Evolutionary conservation across 495 filamentous ascomycete species (phyloP).

Genomic region (Parmelia sp.): DNA sequence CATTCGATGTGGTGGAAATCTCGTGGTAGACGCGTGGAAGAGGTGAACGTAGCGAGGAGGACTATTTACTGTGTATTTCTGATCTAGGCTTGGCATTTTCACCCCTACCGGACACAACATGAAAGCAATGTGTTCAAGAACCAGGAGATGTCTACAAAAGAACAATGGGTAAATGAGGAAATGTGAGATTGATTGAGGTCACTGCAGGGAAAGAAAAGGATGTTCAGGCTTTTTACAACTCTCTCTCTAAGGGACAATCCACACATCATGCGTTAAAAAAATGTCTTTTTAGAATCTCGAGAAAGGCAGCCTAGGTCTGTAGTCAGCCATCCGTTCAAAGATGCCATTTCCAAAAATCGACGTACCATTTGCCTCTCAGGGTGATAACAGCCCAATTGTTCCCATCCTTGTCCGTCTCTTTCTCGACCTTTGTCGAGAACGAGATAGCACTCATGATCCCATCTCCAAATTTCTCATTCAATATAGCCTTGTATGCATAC

Average conservation of each 20-base stretch:
- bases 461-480: constrained; percentile 99
- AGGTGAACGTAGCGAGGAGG: not conserved
- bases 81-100: not conserved
- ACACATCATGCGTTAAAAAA: too few relatives aligned
- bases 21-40: not conserved
- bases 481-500: constrained; percentile 88
- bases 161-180: not conserved
- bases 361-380: constrained; percentile 87
- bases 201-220: not conserved
- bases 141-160: not conserved
- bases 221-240: not conserved
- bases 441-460: constrained; percentile 98
- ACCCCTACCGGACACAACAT: not conserved
- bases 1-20: not conserved
- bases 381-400: constrained; percentile 86
- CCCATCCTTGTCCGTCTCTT: constrained; percentile 83
- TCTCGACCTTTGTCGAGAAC: constrained; percentile 90
- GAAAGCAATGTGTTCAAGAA: not conserved
- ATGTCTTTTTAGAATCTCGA: constrained; percentile 46
- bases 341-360: constrained; percentile 17
- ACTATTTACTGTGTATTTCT: not conserved
- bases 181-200: not conserved
- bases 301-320: constrained; percentile 52
- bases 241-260: too few relatives aligned
- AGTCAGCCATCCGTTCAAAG: constrained; percentile 2